A percentile compares a stretch with the other conserved stretches of the same genome.
These are phyloP conservation scores for Naganishia sp. DNA, from an alignment of 1,284 basidiomycete species.

Conservation along the genomic window DNA sequence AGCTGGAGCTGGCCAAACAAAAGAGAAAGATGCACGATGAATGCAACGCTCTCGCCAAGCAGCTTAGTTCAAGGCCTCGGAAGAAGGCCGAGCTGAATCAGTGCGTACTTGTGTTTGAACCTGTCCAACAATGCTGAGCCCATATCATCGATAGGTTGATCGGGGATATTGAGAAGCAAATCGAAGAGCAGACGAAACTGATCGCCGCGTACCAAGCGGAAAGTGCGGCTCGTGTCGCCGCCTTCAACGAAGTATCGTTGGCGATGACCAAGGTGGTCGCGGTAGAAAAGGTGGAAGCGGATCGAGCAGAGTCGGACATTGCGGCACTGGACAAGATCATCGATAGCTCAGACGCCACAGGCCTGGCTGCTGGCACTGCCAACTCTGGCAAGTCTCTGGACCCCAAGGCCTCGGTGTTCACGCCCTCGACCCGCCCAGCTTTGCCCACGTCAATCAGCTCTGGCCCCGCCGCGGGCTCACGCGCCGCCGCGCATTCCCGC, in stretches of 20 bases:
- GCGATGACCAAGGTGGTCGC: constrained; percentile 4
- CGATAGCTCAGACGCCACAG: background rate
- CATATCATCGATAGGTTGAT: constrained; percentile 4
- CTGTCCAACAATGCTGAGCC: background rate
- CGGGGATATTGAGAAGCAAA: constrained; percentile 16
- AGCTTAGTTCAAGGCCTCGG: constrained; percentile 2
- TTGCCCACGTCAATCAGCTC: background rate
- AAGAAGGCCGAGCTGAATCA: constrained; percentile 20
- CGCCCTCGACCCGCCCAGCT: background rate
- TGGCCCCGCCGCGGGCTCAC: background rate
- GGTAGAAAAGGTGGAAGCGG: constrained; percentile 18
- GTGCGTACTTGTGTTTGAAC: background rate
- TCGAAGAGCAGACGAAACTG: constrained; percentile 23
- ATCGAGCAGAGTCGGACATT: constrained; percentile 8
- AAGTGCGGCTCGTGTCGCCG: constrained; percentile 13
- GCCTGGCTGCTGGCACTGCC: background rate
- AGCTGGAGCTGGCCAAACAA: constrained; percentile 12
- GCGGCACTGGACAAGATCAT: constrained; percentile 12
- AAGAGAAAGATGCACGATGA: constrained; percentile 27
- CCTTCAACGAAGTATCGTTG: background rate
- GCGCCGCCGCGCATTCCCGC: background rate
- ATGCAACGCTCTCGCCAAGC: constrained; percentile 15
- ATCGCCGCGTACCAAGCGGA: constrained; percentile 19
- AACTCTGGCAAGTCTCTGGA: constrained; percentile 9
- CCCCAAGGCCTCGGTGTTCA: constrained; percentile 24